Base-by-base conservation (phyloP, 768 basidiomycete genomes). In the Leccinum disarticulatum region DNA sequence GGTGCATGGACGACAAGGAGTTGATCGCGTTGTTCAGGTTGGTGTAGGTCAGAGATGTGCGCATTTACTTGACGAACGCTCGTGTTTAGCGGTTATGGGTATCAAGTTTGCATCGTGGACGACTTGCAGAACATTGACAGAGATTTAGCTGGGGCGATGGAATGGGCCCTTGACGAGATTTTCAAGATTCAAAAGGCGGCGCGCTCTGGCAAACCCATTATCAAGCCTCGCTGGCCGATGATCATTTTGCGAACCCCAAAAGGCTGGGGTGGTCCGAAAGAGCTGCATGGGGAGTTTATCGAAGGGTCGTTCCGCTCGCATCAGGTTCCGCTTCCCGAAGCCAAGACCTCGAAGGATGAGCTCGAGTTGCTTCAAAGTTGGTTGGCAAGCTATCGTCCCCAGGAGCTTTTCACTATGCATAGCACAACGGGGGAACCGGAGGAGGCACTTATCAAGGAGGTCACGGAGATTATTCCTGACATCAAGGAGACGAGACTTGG, bases 171-270 rank as follows among this genome's bases (percentile, higher is more conserved):
- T 11, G 74, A 66, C 9, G 87, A 91, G 73, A 91, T 92, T 61
- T 80, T 77, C 65, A 85, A 80, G 64, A 95, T 95, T 54, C 93
- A 97, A 70, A 72, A 73, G 0, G 91, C 88, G 0, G 93, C 94
- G 17, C 85, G 94, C 50, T 77, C 76, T 11, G 90, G 90, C 2
- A 82, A 86, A 3, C 87, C 93, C 15, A 85, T 92, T 62, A 78
- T 86, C 54, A 95, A 95, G 77, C 94, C 94, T n/a, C 82, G 91
- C 47, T 95, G 91, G 91, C 94, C 94, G 4, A 81, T 95, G 70
- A 77, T 97, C 62, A 83, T 95, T 66, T 80, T 95, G 49, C 85
- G 93, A 48, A 91, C 91, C 1, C 92, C 93, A 10, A 96, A 96
- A 75, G 84, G 92, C 27, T 86, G 83, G 78, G 79, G 85, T 6